Conservation (phyloP, 345 rosid species). For the Salix brachista region DNA sequence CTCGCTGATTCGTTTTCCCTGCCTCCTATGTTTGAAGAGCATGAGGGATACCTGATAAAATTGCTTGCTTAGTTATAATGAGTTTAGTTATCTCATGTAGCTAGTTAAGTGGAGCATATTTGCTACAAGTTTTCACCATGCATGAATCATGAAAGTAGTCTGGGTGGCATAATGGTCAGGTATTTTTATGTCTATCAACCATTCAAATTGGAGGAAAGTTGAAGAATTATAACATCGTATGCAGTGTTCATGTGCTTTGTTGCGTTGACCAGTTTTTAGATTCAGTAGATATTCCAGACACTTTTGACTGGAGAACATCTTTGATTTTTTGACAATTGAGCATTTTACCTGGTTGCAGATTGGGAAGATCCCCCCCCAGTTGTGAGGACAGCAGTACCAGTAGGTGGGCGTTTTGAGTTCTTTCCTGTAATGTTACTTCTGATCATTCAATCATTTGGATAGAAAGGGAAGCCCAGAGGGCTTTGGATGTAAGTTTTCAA, state of each 20-base stretch:
- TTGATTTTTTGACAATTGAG: not conserved
- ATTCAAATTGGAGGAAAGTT: not conserved
- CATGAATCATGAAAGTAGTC: too few relatives aligned
- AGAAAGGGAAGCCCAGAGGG: constrained; percentile 79
- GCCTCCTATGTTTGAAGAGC: constrained; percentile 75
- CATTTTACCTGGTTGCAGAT: constrained; percentile 35
- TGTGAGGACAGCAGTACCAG: constrained; percentile 91
- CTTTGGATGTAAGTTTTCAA: constrained; percentile 53
- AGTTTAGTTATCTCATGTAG: not conserved
- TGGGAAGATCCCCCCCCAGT: constrained; percentile 87
- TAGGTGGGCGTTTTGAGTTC: constrained; percentile 95
- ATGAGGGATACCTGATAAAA: constrained; percentile 93
- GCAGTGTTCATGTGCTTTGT: not conserved
- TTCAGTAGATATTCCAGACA: not conserved
- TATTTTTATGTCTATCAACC: not conserved
- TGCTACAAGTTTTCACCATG: not conserved
- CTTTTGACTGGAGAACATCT: not conserved
- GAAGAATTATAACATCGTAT: not conserved
- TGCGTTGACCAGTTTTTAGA: not conserved
- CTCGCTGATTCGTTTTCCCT: constrained; percentile 56
- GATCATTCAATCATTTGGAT: constrained; percentile 93
- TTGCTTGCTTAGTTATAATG: not conserved
- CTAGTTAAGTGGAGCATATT: not conserved
- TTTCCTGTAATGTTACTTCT: constrained; percentile 90
- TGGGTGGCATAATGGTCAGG: not conserved